Evolutionary conservation across 805 yeast genomes (phyloP).

Genomic region (Saccharomycopsis olivae): DNA sequence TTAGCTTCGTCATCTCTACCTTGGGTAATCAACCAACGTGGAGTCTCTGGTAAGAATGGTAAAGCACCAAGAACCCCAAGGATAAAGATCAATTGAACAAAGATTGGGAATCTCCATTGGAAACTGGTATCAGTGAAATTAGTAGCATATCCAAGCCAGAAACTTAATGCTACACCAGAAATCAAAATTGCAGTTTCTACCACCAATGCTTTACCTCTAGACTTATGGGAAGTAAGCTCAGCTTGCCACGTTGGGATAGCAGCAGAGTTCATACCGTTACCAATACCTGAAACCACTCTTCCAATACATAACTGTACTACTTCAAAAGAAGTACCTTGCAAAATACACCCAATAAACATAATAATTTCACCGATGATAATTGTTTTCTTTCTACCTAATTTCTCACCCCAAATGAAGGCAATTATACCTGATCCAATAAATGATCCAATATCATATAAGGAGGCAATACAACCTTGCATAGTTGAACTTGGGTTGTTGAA

Average conservation of each 20-base stretch:
- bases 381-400: conserved; percentile 50
- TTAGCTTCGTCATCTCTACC: conserved; percentile 31
- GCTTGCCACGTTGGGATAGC: conserved; percentile 76
- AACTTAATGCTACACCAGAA: conserved; percentile 62
- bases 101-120: conserved; percentile 71
- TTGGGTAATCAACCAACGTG: conserved; percentile 41
- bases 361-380: conserved; percentile 40
- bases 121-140: conserved; percentile 41
- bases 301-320: conserved; percentile 38
- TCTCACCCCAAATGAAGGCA: conserved; percentile 44
- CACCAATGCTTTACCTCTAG: conserved; percentile 56
- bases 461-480: conserved; percentile 56
- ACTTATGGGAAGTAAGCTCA: conserved; percentile 54
- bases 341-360: conserved; percentile 48
- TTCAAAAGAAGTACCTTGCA: conserved; percentile 36
- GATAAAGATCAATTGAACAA: conserved; percentile 53
- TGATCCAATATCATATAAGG: conserved; percentile 63
- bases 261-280: conserved; percentile 65
- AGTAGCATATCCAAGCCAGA: conserved; percentile 64
- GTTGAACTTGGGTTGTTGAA: conserved; percentile 28
- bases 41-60: conserved; percentile 37
- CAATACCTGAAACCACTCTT: conserved; percentile 60
- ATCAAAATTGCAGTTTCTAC: conserved; percentile 62
- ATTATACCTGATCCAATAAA: conserved; percentile 59
- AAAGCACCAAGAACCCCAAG: conserved; percentile 22